Evolutionary conservation across 148 eudicot species (phyloP), one percentile per base, ranked within the genome.

Genomic region (Nepenthes mirabilis): DNA sequence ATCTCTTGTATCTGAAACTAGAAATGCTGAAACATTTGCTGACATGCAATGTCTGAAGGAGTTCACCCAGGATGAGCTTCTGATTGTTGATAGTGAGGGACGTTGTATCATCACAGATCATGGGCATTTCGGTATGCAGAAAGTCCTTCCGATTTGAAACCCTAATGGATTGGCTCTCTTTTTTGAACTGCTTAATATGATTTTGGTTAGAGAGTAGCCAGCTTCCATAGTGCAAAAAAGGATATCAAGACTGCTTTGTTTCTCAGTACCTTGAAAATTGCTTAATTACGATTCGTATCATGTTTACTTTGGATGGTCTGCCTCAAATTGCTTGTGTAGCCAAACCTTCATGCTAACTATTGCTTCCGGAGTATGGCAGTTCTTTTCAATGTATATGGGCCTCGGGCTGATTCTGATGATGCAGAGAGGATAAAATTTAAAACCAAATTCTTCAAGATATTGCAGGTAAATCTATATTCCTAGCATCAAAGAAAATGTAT

Each of bases 71-170:
- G 96, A 85, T 45, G 91, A 88, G 72, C 90, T 91, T 72, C 70
- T 82, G 65, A 80, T 75, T 66, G 69, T 88, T 56, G 98, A 91
- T 53, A 66, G 91, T 63, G 98, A 91, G 72, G 98, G 96, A 33
- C 91, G 98, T 54, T 91, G 98, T 75, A 70, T 91, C 45, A 72
- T 91, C 67, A 88, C 98, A 68, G 94, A 91, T 79, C 98, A 91
- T 61, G 83, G 84, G 9, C 98, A 86, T 82, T 91, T 88, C 74
- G 94, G 96, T 91, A 75, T 70, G 88, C 14, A 5, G 14, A 49
- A n/a, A 49, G 13, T 49, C 52, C 6, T 49, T 49, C 3, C 13
- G 10, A n/a, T 49, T 2, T 49, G 23, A 23, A 23, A 49, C 45
- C 8, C 6, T 40, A 8, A 40, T 40, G 45, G 45, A 3, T 40